phyloP scores from a whole-genome alignment of 2,329 filamentous ascomycete genomes.

The Colletotrichum musicola region DNA sequence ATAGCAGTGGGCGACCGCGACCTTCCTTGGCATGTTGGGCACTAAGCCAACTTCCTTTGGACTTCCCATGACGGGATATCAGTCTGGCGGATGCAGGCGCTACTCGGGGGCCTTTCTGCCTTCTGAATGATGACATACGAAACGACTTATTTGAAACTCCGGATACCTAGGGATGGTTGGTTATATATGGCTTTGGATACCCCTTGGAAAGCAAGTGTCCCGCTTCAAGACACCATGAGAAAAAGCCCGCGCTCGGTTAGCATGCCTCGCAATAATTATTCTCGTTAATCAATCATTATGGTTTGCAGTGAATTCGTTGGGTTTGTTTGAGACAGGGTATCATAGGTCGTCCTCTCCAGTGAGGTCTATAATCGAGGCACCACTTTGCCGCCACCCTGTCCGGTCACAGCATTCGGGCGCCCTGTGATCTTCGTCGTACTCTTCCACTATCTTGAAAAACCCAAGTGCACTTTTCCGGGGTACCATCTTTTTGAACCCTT shows the following conservation, averaged over 20 bases:
- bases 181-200: constrained; percentile 21
- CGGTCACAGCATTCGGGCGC: not conserved
- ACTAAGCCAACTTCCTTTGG: constrained; percentile 35
- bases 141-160: constrained; percentile 8
- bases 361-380: constrained; percentile 38
- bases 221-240: not conserved
- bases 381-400: constrained; percentile 21
- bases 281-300: not conserved
- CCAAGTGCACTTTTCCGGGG: constrained; percentile 53
- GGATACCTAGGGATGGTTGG: not conserved
- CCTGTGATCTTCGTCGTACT: constrained; percentile 45
- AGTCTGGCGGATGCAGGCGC: constrained; percentile 1
- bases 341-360: constrained; percentile 23
- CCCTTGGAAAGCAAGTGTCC: constrained; percentile 14
- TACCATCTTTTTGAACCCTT: constrained; percentile 50
- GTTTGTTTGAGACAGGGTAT: not conserved
- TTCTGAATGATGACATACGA: constrained; percentile 32
- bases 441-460: constrained; percentile 54
- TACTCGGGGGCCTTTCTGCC: constrained; percentile 19
- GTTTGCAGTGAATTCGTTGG: not conserved
- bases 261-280: constrained; percentile 8
- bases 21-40: constrained; percentile 62
- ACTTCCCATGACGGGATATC: not conserved
- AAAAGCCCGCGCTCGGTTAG: not conserved
- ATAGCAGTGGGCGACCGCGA: constrained; percentile 62